Evolutionary conservation across 2,329 filamentous ascomycete genomes (phyloP).

Genomic region (Fusarium sp.): DNA sequence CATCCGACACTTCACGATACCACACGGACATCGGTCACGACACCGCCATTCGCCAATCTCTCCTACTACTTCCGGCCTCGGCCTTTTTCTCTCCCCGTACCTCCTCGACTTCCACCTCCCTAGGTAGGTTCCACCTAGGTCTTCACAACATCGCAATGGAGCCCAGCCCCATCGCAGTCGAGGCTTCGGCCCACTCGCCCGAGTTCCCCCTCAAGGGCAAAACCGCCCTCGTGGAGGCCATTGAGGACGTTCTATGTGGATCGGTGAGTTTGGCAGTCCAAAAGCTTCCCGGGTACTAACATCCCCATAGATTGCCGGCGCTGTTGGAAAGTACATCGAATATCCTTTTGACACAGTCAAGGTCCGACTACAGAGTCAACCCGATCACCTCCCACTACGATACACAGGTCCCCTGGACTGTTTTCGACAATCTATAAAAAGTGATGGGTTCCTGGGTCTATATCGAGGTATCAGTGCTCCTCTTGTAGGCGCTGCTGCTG

Average conservation of each 20-base stretch:
- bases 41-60: neutral
- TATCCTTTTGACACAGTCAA: conserved; percentile 99
- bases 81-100: neutral
- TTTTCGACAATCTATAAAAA: conserved; percentile 82
- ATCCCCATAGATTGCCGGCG: conserved; percentile 71
- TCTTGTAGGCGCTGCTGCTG: conserved; percentile 86
- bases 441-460: conserved; percentile 80
- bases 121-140: neutral
- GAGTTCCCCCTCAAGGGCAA: conserved; percentile 47
- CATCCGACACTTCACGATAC: conserved; percentile 4
- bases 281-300: conserved; percentile 1
- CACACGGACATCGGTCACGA: conserved; percentile 3
- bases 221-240: conserved; percentile 66
- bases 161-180: conserved; percentile 44
- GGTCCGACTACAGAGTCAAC: conserved; percentile 95
- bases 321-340: conserved; percentile 94
- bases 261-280: conserved; percentile 62
- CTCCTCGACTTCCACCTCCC: neutral
- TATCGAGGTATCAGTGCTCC: conserved; percentile 95
- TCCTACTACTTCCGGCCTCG: neutral
- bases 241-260: conserved; percentile 89
- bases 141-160: conserved; percentile 40
- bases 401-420: conserved; percentile 92
- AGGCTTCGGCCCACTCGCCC: conserved; percentile 37
- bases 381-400: conserved; percentile 78